Percentiles rank a stretch among this genome's conserved stretches.
Evolutionary conservation across 305 asterid genomes (phyloP).

Genomic region (Fraxinus angustifolia): DNA sequence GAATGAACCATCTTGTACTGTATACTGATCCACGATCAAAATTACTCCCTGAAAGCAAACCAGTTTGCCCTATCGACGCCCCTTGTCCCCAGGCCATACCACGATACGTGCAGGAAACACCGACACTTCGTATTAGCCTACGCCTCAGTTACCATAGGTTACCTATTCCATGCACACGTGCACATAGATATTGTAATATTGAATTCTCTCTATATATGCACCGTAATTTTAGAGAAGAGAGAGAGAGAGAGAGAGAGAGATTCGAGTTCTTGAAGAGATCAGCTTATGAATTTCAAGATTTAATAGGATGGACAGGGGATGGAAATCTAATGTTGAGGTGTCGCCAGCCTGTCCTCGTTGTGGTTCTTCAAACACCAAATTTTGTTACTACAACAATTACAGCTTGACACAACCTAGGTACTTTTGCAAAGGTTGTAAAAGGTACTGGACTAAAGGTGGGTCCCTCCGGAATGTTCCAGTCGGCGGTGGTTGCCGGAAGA

Average conservation of each 20-base stretch:
- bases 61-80: slow-evolving; percentile 32
- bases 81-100: slow-evolving; percentile 39
- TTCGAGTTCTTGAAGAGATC: neutral
- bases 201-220: slow-evolving; percentile 5
- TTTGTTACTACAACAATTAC: slow-evolving; percentile 79
- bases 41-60: slow-evolving; percentile 32
- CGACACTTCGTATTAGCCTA: slow-evolving; percentile 57
- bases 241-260: slow-evolving; percentile 23
- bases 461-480: slow-evolving; percentile 67
- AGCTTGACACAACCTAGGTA: slow-evolving; percentile 70
- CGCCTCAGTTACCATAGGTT: slow-evolving; percentile 37
- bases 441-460: slow-evolving; percentile 82
- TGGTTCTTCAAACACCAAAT: slow-evolving; percentile 66
- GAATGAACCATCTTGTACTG: neutral
- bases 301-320: slow-evolving; percentile 50
- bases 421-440: slow-evolving; percentile 65
- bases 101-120: slow-evolving; percentile 48
- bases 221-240: slow-evolving; percentile 15
- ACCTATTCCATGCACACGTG: slow-evolving; percentile 47
- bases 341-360: slow-evolving; percentile 66
- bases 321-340: slow-evolving; percentile 43
- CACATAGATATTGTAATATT: slow-evolving; percentile 1
- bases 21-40: neutral
- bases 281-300: slow-evolving; percentile 20
- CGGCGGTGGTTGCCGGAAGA: slow-evolving; percentile 67